Conservation (phyloP, 805 yeast species). For the Yarrowia sp. region DNA sequence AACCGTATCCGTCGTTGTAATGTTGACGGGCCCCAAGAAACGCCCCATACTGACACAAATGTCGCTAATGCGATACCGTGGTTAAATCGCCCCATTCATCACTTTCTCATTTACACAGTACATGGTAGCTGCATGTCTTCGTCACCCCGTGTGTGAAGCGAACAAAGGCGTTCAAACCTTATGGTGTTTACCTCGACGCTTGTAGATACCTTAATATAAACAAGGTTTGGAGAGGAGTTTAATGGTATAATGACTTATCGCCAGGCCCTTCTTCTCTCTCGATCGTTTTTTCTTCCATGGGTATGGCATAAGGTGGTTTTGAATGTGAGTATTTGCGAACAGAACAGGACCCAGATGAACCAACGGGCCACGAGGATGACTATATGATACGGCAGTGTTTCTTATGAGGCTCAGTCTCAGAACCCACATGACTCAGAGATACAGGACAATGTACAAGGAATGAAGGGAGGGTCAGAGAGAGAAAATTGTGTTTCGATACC, state of each 20-base stretch:
- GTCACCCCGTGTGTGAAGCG: conserved; percentile 20
- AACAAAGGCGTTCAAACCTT: not conserved
- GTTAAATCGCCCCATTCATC: conserved; percentile 18
- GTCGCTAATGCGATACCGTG: not conserved
- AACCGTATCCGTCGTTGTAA: not conserved
- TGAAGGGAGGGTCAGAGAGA: not conserved
- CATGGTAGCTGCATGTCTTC: conserved; percentile 15
- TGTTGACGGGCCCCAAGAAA: not conserved
- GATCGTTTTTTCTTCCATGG: not conserved
- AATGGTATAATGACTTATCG: conserved; percentile 15
- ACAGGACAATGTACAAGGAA: not conserved
- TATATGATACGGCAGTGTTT: not conserved
- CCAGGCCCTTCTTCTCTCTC: conserved; percentile 7
- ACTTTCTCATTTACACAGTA: not conserved
- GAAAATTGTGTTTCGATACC: not conserved
- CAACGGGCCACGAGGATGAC: not conserved
- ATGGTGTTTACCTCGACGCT: conserved; percentile 20
- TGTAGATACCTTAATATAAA: not conserved
- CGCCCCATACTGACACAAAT: not conserved
- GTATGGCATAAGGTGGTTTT: conserved; percentile 15
- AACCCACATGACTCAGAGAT: conserved; percentile 4
- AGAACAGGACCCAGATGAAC: not conserved
- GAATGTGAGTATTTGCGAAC: conserved; percentile 19
- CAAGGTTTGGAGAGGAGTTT: conserved; percentile 6
- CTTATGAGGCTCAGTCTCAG: not conserved